A percentile compares a stretch with the other conserved stretches of the same genome.
These are phyloP conservation scores for Bremia lactucae DNA, from an alignment of 352 stramenopile species.

Conservation along the genomic window DNA sequence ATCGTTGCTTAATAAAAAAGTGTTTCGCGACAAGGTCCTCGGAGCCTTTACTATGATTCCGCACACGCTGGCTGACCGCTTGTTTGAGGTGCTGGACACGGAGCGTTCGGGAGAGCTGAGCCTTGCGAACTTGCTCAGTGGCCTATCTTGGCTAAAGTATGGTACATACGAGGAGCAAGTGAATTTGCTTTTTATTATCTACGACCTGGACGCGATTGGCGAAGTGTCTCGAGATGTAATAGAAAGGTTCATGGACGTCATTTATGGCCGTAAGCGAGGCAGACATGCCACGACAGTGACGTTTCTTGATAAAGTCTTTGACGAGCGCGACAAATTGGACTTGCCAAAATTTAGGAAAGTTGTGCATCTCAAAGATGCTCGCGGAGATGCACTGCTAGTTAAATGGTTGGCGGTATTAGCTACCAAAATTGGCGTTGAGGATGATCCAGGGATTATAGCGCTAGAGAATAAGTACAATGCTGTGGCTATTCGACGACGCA, in stretches of 20 bases:
- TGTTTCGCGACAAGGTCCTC: constrained; percentile 75
- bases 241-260: constrained; percentile 77
- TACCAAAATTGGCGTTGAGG: constrained; percentile 49
- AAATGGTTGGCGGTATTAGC: constrained; percentile 58
- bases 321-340: constrained; percentile 26
- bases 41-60: constrained; percentile 71
- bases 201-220: constrained; percentile 60
- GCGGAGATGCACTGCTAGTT: constrained; percentile 43
- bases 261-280: constrained; percentile 56
- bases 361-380: constrained; percentile 40
- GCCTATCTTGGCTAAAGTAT: constrained; percentile 66
- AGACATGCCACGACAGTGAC: constrained; percentile 28
- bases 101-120: constrained; percentile 56
- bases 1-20: constrained; percentile 44
- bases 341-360: constrained; percentile 53
- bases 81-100: constrained; percentile 78
- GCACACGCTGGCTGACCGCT: constrained; percentile 65
- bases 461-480: constrained; percentile 76
- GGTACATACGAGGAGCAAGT: constrained; percentile 62
- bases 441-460: constrained; percentile 59
- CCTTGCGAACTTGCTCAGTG: constrained; percentile 49
- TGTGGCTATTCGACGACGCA: constrained; percentile 66
- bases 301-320: constrained; percentile 57
- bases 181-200: constrained; percentile 75
- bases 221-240: constrained; percentile 60